phyloP scores from a whole-genome alignment of 768 basidiomycete genomes.

The Cubamyces sp. region DNA sequence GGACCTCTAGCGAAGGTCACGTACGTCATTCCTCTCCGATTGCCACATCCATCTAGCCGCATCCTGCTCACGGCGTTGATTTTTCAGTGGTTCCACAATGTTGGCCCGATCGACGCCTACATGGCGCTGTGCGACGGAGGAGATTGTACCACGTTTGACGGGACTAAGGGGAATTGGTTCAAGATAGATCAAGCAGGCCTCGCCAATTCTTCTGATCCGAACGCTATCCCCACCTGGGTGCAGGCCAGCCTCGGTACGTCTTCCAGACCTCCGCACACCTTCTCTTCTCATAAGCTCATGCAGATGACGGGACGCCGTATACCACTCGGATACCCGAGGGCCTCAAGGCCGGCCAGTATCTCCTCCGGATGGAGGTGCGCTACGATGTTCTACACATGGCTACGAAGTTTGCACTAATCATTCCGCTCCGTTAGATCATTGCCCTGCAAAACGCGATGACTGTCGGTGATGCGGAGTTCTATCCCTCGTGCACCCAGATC shows the following conservation, averaged over 20 bases:
- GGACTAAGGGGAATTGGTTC: slow-evolving; percentile 69
- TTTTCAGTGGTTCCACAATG: slow-evolving; percentile 54
- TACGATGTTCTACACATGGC: not conserved
- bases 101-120: slow-evolving; percentile 75
- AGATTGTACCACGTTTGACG: slow-evolving; percentile 63
- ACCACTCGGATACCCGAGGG: slow-evolving; percentile 30
- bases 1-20: slow-evolving; percentile 47
- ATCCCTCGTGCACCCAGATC: slow-evolving; percentile 65
- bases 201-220: slow-evolving; percentile 26
- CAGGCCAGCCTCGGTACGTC: not conserved
- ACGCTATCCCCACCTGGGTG: not conserved
- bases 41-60: too few species aligned
- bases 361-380: slow-evolving; percentile 60
- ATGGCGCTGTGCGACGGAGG: slow-evolving; percentile 61
- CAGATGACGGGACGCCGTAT: not conserved
- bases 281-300: not conserved
- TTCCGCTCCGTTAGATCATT: slow-evolving; percentile 37
- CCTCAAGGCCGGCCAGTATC: slow-evolving; percentile 69
- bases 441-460: slow-evolving; percentile 30
- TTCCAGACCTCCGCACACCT: not conserved
- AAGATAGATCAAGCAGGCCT: slow-evolving; percentile 41
- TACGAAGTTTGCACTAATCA: not conserved
- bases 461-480: slow-evolving; percentile 73
- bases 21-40: too few species aligned
- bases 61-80: too few species aligned